Conservation (phyloP, 2,329 filamentous ascomycete species). For the Sporothrix pallida region DNA sequence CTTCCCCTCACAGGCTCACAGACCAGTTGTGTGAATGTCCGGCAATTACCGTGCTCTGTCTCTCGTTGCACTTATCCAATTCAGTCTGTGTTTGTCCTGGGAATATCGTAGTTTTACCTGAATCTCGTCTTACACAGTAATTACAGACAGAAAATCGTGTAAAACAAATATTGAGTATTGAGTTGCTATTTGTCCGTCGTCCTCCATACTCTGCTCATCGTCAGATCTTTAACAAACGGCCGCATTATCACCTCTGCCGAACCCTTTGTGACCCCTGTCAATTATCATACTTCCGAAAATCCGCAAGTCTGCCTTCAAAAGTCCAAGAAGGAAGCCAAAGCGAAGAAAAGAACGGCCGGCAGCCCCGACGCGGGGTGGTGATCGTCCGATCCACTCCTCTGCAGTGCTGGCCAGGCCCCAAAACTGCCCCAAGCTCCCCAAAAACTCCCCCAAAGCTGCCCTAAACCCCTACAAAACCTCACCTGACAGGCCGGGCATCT, state of each 20-base stretch:
- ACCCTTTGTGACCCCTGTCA: too few species aligned
- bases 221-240: neutral
- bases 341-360: neutral
- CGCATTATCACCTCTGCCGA: too few species aligned
- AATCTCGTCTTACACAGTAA: too few species aligned
- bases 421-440: too few species aligned
- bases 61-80: neutral
- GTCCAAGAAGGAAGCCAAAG: too few species aligned
- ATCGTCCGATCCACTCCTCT: neutral
- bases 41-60: constrained; percentile 13
- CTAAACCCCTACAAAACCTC: neutral
- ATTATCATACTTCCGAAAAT: neutral
- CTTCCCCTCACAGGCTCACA: neutral
- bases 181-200: neutral
- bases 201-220: neutral
- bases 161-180: too few species aligned
- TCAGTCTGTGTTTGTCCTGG: neutral
- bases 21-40: neutral
- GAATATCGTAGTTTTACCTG: neutral
- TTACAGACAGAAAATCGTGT: too few species aligned
- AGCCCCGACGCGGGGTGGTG: constrained; percentile 8
- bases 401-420: too few species aligned
- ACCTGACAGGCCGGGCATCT: neutral
- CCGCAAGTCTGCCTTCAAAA: neutral
- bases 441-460: neutral